Evolutionary conservation across 2,329 filamentous ascomycete species (phyloP), one percentile per base, ranked within the genome.

Genomic region (Trichoderma harzianum): DNA sequence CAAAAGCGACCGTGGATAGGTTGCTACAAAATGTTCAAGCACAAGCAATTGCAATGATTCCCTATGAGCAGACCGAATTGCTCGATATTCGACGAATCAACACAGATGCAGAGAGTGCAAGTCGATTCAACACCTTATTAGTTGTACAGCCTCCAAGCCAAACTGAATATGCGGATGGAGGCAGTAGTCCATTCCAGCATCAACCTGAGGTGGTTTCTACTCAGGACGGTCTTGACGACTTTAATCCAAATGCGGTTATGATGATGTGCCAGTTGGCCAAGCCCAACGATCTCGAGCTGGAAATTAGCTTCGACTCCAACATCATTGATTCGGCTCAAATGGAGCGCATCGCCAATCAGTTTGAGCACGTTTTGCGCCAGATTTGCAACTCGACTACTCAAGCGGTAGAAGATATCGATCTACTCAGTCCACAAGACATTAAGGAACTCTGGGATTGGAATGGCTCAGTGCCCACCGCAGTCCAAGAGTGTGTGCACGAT

Each of bases 21-120:
- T 62, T 72, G 5, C 63, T 76, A 11, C 12, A 47, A 18, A 36
- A 36, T 8, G 66, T 80, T 14, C 78, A 80, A 73, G 66, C 72
- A 16, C 75, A 74, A 66, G 47, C 75, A 10, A 61, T 73, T 43
- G 75, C 78, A 43, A 78, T 76, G 74, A 74, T 74, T 21, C 57
- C 74, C 3, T 77, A 73, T 55, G 79, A 78, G 61, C 74, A 78
- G 18, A 74, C 77, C 7, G 77, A 78, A 24, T 61, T 81, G 5
- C 75, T 78, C 5, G 75, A 78, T 34, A 75, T 66, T 85, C 72
- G 73, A 14, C 67, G 72, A 10, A 34, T 74, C 4, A 55, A 69
- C 12, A 14, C 65, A 5, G 63, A 76, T 21, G 60, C 75, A 14
- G 66, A 62, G 5, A 12, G 69, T 26, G 75, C 62, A n/a, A 74